These are phyloP conservation scores for Angophora floribunda DNA, from an alignment of 345 rosid species.

Conservation along the genomic window DNA sequence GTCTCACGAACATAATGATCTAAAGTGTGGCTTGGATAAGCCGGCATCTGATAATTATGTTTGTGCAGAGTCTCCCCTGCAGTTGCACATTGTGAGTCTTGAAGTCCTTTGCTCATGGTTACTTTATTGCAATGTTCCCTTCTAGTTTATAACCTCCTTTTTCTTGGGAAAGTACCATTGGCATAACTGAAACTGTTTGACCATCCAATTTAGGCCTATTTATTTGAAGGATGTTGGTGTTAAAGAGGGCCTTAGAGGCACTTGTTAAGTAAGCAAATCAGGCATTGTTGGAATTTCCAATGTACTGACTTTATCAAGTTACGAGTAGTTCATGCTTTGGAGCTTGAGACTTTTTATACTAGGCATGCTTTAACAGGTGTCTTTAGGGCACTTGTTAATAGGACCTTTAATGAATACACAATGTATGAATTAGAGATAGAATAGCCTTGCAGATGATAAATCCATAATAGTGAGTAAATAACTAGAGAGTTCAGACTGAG, in stretches of 20 bases:
- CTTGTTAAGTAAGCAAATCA: not conserved
- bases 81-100: slow-evolving; percentile 84
- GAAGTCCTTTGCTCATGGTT: not conserved
- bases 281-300: not conserved
- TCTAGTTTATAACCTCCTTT: not conserved
- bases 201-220: not conserved
- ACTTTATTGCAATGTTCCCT: not conserved
- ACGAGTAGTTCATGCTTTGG: not conserved
- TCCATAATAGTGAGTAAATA: not conserved
- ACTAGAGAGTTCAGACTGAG: not conserved
- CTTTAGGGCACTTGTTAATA: not conserved
- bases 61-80: slow-evolving; percentile 62
- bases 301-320: not conserved
- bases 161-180: not conserved
- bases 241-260: not conserved
- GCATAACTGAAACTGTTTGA: not conserved
- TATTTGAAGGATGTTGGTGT: not conserved
- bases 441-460: not conserved
- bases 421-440: not conserved
- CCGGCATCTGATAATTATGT: slow-evolving; percentile 40
- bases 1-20: slow-evolving; percentile 37
- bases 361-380: not conserved
- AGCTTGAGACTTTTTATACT: not conserved
- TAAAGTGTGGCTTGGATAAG: slow-evolving; percentile 34
- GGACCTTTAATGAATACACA: not conserved